Evolutionary conservation across 192 early-diverging fungal species (phyloP), one percentile per base, ranked within the genome.

Genomic region (Polychytrium aggregatum): DNA sequence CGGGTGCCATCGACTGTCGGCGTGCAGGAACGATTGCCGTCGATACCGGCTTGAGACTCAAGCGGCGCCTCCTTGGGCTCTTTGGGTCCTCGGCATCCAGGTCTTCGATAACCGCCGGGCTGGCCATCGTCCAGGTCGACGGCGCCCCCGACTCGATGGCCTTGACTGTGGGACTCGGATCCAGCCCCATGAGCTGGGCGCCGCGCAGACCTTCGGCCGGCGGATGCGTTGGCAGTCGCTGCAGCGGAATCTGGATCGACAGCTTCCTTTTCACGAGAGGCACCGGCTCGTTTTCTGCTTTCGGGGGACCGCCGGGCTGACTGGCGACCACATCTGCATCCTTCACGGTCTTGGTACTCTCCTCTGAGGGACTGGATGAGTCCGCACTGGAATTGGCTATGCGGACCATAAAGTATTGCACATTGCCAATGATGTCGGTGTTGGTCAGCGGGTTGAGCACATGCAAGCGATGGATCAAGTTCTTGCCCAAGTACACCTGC

Each of bases 371-470:
- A n/a, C n/a, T 13, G 25, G 48, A 42, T 10, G 16, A 20, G 8
- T 8, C 41, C 22, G 41, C 21, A 10, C n/a, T 22, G n/a, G 45
- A 24, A 4, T 29, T 24, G 5, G 26, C 45, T 5, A 30, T 41
- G 24, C 59, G 69, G 25, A 80, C 59, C 43, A 80, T 73, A 50
- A 72, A 80, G 49, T 80, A 79, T 47, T 70, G 63, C 21, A 80
- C 78, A 46, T 79, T 71, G 26, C 78, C 78, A 43, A 80, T 80
- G 37, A 80, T 80, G 44, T 80, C 78, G 8, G 78, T 76, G 48
- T 80, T 80, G 2, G 76, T 78, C 27, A 80, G 52, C 16, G 78
- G 78, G 48, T 80, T 80, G 29, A 80, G 64, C 22, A 80, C 78
- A 39, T 79, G 74, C n/a, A 80, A 46, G 24, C 78, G 56, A 48